Conservation (phyloP, 164 flowering plant genomes). For the Dillenia turbinata region DNA sequence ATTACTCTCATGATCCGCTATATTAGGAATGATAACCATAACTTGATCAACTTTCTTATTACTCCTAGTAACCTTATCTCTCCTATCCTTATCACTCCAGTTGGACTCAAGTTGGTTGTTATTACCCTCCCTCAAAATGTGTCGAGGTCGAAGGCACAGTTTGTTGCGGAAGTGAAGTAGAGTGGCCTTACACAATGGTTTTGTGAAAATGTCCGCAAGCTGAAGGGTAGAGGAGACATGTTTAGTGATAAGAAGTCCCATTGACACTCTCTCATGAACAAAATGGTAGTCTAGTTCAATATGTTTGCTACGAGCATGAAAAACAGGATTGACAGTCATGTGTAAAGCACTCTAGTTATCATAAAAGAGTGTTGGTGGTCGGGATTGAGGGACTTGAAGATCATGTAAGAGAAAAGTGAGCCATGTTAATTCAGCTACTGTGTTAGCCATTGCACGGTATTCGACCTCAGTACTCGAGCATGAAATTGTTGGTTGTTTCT, state of each 20-base stretch:
- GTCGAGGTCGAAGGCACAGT: slow-evolving; percentile 2
- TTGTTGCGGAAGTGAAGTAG: background rate
- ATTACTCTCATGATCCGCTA: too few relatives aligned
- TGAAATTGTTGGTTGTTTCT: background rate
- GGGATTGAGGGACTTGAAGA: background rate
- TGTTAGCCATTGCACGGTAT: slow-evolving; percentile 3
- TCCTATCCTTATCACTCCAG: too few relatives aligned
- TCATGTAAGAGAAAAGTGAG: background rate
- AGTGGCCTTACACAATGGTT: background rate
- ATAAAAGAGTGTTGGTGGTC: background rate
- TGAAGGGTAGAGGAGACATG: background rate
- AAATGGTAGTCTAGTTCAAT: background rate
- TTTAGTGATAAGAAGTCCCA: background rate
- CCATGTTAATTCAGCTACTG: slow-evolving; percentile 3
- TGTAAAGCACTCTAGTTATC: slow-evolving; percentile 2
- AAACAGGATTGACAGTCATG: slow-evolving; percentile 1
- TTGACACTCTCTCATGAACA: slow-evolving; percentile 1
- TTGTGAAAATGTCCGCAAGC: background rate
- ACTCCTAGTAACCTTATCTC: background rate
- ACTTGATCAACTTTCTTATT: too few relatives aligned
- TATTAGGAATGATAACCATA: too few relatives aligned
- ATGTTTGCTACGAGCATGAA: slow-evolving; percentile 6
- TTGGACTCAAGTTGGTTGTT: background rate
- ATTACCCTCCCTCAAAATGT: slow-evolving; percentile 5
- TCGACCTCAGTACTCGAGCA: slow-evolving; percentile 4